These are phyloP conservation scores for Carex myosuroides DNA, from an alignment of 176 grass and related monocot species.

Conservation along the genomic window DNA sequence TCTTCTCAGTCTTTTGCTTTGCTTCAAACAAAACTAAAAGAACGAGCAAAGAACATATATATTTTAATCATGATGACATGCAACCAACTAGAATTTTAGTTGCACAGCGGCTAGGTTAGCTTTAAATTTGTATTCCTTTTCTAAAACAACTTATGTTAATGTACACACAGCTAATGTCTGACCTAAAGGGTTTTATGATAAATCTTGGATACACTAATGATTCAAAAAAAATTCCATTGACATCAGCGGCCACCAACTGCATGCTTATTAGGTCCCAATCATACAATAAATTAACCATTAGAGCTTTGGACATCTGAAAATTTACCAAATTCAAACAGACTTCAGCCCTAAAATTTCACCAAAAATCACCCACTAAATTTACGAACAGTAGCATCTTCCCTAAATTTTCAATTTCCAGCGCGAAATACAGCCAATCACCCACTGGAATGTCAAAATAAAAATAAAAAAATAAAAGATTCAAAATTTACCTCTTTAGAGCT, in stretches of 20 bases:
- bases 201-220: not conserved
- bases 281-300: not conserved
- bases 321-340: not conserved
- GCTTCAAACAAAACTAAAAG: not conserved
- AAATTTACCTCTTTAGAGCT: not conserved
- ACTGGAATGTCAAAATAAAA: not conserved
- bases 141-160: not conserved
- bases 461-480: not conserved
- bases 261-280: not conserved
- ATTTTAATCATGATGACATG: not conserved
- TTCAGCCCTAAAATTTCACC: not conserved
- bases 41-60: not conserved
- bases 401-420: not conserved
- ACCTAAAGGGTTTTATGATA: not conserved
- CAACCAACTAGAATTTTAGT: not conserved
- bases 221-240: not conserved
- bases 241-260: not conserved
- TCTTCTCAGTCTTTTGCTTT: not conserved
- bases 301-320: not conserved
- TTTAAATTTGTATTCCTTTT: not conserved
- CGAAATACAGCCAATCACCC: not conserved
- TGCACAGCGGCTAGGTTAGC: not conserved
- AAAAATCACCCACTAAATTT: not conserved
- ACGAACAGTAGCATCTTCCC: not conserved
- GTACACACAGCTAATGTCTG: not conserved